These are phyloP conservation scores for Phytopythium helicoides DNA, from an alignment of 352 stramenopile genomes.

Conservation along the genomic window DNA sequence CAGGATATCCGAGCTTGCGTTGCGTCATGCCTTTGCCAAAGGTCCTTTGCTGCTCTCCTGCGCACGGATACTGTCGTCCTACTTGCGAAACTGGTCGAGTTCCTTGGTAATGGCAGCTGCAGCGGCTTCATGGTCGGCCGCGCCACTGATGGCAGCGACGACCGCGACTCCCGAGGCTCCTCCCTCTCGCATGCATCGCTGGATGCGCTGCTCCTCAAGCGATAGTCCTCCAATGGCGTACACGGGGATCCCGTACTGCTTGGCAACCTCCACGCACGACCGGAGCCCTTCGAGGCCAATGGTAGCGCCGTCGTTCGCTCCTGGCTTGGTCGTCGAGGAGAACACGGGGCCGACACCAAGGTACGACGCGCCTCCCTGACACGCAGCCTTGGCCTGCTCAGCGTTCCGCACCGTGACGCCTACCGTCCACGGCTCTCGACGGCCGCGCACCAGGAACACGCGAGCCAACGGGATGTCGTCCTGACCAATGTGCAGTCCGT, in stretches of 20 bases:
- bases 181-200: slow-evolving; percentile 37
- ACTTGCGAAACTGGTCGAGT: slow-evolving; percentile 11
- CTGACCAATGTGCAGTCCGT: slow-evolving; percentile 58
- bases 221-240: slow-evolving; percentile 51
- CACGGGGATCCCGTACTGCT: slow-evolving; percentile 33
- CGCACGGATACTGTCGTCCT: not conserved
- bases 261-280: slow-evolving; percentile 17
- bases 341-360: slow-evolving; percentile 54
- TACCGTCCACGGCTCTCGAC: slow-evolving; percentile 11
- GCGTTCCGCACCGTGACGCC: slow-evolving; percentile 52
- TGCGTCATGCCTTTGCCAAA: too few species aligned
- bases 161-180: slow-evolving; percentile 41
- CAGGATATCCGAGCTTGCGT: too few species aligned
- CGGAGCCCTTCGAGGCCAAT: slow-evolving; percentile 41
- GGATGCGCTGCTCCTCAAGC: slow-evolving; percentile 30
- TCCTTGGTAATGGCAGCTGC: slow-evolving; percentile 19
- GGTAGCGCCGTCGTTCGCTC: slow-evolving; percentile 47
- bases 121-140: slow-evolving; percentile 23
- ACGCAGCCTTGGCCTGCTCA: slow-evolving; percentile 34
- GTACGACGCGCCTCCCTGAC: slow-evolving; percentile 42
- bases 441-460: slow-evolving; percentile 25
- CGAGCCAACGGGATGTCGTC: slow-evolving; percentile 23
- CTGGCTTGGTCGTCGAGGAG: slow-evolving; percentile 45
- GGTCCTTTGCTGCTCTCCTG: too few species aligned
- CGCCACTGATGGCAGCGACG: slow-evolving; percentile 45